Conservation (phyloP, 2,329 filamentous ascomycete genomes). For the Phialocephala sp. region DNA sequence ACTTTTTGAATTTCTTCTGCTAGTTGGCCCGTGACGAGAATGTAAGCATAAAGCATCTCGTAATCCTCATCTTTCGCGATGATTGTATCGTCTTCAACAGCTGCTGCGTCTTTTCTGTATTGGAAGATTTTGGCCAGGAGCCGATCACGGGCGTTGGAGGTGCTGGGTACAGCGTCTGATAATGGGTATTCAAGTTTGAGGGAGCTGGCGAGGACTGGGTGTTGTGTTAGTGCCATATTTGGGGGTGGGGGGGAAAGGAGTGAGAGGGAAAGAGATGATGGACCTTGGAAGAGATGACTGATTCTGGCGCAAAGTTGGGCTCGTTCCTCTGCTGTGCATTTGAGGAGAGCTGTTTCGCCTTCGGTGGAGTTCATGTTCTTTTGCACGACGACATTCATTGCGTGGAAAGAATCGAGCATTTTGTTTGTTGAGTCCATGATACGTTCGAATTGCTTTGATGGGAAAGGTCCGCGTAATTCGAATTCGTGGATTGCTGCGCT, state of each 20-base stretch:
- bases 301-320: slow-evolving; percentile 84
- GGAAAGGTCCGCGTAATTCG: slow-evolving; percentile 86
- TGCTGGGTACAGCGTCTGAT: slow-evolving; percentile 84
- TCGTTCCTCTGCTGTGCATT: slow-evolving; percentile 80
- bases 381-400: slow-evolving; percentile 90
- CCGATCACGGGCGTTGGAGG: slow-evolving; percentile 79
- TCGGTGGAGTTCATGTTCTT: slow-evolving; percentile 77
- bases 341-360: slow-evolving; percentile 81
- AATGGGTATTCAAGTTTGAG: slow-evolving; percentile 95
- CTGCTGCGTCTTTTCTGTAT: slow-evolving; percentile 70
- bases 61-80: slow-evolving; percentile 78
- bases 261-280: not conserved
- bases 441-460: slow-evolving; percentile 71
- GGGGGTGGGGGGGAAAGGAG: not conserved
- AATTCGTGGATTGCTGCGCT: slow-evolving; percentile 82
- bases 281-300: slow-evolving; percentile 75
- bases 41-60: slow-evolving; percentile 91
- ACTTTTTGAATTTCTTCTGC: slow-evolving; percentile 67
- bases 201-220: slow-evolving; percentile 81
- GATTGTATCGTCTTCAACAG: slow-evolving; percentile 23
- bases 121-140: slow-evolving; percentile 86
- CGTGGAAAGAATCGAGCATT: slow-evolving; percentile 92
- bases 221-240: slow-evolving; percentile 33
- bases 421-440: slow-evolving; percentile 82
- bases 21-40: slow-evolving; percentile 69